Conservation (phyloP, 2,329 filamentous ascomycete species). For the Teratosphaeria viscida region DNA sequence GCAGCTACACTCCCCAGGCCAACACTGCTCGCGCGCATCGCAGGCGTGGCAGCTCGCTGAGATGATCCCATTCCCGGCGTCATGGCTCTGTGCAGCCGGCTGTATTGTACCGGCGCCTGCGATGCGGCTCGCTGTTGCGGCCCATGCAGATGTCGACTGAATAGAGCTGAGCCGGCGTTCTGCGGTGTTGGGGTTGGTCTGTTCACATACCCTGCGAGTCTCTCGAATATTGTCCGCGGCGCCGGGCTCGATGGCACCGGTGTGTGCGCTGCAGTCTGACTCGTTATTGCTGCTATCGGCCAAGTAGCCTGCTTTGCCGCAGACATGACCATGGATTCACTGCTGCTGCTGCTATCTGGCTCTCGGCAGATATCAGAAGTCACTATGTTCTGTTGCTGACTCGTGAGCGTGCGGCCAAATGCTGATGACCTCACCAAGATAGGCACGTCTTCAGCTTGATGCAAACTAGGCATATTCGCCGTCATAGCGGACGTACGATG, state of each 20-base stretch:
- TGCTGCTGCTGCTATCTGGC: conserved; percentile 3
- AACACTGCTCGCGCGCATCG: neutral
- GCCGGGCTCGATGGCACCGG: neutral
- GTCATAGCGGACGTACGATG: neutral
- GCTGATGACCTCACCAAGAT: neutral
- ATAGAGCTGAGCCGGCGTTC: neutral
- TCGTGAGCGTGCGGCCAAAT: neutral
- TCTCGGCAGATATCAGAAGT: conserved; percentile 2
- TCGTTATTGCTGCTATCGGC: neutral
- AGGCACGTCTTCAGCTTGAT: neutral
- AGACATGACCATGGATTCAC: neutral
- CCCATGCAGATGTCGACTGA: neutral
- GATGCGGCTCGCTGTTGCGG: neutral
- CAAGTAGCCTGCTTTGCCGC: neutral
- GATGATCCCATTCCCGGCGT: neutral
- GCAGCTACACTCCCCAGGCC: neutral
- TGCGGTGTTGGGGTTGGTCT: neutral
- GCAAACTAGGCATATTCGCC: neutral
- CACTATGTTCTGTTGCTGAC: neutral
- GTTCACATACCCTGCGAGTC: neutral
- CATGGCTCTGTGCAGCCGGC: neutral
- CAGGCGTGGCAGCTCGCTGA: neutral
- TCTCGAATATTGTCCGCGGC: neutral
- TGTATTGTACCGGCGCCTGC: neutral
- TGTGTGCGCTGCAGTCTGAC: neutral